Evolutionary conservation across 345 rosid genomes (phyloP).

Genomic region (Sisymbrium altissimum): DNA sequence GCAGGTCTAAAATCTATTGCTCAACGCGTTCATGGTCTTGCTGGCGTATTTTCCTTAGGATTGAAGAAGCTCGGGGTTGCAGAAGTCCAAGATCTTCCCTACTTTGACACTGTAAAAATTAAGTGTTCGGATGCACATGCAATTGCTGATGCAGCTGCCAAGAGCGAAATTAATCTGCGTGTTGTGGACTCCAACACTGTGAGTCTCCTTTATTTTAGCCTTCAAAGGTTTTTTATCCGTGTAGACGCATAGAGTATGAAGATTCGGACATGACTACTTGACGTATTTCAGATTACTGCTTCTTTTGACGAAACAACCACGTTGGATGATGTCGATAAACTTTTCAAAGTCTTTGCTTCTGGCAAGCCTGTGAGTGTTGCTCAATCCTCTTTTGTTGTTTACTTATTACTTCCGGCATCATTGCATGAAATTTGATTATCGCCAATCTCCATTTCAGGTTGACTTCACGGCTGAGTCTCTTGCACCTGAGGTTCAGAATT

Average conservation of each 20-base stretch:
- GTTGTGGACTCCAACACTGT: conserved; percentile 77
- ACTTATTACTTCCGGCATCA: not conserved
- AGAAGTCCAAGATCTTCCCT: conserved; percentile 84
- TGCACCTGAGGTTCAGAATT: conserved; percentile 70
- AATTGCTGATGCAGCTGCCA: conserved; percentile 70
- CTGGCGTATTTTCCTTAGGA: conserved; percentile 78
- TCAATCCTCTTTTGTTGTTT: conserved; percentile 13
- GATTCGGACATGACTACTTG: not conserved
- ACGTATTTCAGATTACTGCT: conserved; percentile 64
- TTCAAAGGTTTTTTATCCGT: not conserved
- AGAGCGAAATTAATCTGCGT: conserved; percentile 74
- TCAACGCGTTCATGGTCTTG: conserved; percentile 92
- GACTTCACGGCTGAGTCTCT: conserved; percentile 81
- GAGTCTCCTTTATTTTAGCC: conserved; percentile 37
- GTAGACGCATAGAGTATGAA: not conserved
- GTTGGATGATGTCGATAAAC: conserved; percentile 86
- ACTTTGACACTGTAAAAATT: conserved; percentile 93
- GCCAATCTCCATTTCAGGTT: conserved; percentile 45
- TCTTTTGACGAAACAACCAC: conserved; percentile 95
- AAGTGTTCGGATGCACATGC: conserved; percentile 79
- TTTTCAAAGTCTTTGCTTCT: conserved; percentile 66
- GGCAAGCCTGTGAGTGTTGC: conserved; percentile 73
- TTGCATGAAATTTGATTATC: conserved; percentile 13
- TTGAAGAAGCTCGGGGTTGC: conserved; percentile 82
- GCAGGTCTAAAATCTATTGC: conserved; percentile 79